These are phyloP conservation scores for Corylus americana DNA, from an alignment of 306 rosid genomes.

Conservation along the genomic window DNA sequence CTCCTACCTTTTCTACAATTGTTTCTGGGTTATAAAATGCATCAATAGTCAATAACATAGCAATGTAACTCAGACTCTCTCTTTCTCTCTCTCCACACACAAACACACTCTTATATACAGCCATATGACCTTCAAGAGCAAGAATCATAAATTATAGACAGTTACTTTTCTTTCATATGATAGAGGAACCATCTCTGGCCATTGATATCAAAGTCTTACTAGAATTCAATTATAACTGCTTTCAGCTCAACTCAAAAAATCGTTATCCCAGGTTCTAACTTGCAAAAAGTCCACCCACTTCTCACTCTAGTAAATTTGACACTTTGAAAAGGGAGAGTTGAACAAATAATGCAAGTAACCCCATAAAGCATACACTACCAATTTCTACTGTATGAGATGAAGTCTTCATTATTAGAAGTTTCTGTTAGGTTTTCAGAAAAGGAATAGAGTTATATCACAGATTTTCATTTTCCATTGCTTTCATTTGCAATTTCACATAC, in stretches of 20 bases:
- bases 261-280: background rate
- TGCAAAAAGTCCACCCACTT: background rate
- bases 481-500: background rate
- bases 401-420: background rate
- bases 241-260: background rate
- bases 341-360: background rate
- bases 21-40: slow-evolving; percentile 21
- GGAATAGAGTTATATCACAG: background rate
- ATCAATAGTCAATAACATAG: background rate
- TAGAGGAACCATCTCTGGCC: background rate
- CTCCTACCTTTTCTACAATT: slow-evolving; percentile 42
- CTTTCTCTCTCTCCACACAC: no score
- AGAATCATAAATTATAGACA: background rate
- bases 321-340: background rate
- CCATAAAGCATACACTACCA: background rate
- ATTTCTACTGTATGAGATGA: background rate
- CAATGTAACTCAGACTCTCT: no score
- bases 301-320: background rate
- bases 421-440: background rate
- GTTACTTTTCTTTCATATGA: background rate
- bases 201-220: background rate
- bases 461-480: background rate
- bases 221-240: background rate
- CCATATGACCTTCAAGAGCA: background rate
- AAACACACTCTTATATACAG: background rate